Evolutionary conservation across 164 flowering plant species (phyloP).

Genomic region (Kingdonia uniflora): DNA sequence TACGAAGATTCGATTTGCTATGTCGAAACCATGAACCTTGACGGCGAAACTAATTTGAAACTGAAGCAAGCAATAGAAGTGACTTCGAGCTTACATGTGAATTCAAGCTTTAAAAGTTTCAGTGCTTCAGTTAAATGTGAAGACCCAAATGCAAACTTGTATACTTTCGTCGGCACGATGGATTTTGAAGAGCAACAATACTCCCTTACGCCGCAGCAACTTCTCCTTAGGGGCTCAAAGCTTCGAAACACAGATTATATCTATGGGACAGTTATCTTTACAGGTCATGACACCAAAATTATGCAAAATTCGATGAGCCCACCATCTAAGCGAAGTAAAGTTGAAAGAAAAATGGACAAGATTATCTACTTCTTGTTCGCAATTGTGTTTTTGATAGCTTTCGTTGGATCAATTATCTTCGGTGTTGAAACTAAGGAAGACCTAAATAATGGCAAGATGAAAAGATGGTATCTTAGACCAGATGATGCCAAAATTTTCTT

Average conservation of each 20-base stretch:
- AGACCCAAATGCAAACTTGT: constrained; percentile 85
- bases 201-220: constrained; percentile 62
- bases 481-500: constrained; percentile 40
- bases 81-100: constrained; percentile 39
- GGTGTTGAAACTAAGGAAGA: constrained; percentile 51
- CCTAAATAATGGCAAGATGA: constrained; percentile 25
- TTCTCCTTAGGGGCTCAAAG: constrained; percentile 83
- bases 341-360: constrained; percentile 80
- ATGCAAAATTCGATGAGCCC: constrained; percentile 83
- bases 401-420: constrained; percentile 58
- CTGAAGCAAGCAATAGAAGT: constrained; percentile 57
- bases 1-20: constrained; percentile 80
- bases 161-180: constrained; percentile 67
- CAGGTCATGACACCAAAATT: constrained; percentile 89
- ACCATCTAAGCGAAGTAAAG: constrained; percentile 81
- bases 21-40: constrained; percentile 86
- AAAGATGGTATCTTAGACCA: constrained; percentile 84
- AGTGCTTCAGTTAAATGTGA: constrained; percentile 66
- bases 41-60: constrained; percentile 87
- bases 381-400: constrained; percentile 43
- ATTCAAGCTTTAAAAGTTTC: constrained; percentile 35
- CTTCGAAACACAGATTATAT: constrained; percentile 65
- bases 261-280: constrained; percentile 72
- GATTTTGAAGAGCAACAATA: constrained; percentile 24
- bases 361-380: constrained; percentile 64